Conservation (phyloP, 371 early-diverging fungal species). For the Capillidium heterosporum region DNA sequence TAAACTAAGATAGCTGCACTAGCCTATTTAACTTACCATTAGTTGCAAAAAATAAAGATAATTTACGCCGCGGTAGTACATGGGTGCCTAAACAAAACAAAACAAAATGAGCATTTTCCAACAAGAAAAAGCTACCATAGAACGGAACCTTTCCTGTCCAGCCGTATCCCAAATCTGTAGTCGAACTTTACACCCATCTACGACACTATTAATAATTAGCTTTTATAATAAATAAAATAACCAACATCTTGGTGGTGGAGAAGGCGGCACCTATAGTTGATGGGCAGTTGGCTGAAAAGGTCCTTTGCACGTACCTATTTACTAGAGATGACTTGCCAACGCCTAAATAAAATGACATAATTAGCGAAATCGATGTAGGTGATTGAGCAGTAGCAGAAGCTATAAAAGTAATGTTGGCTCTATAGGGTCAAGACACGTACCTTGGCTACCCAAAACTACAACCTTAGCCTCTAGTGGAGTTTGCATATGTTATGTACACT, state of each 20-base stretch:
- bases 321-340: constrained; percentile 70
- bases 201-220: constrained; percentile 20
- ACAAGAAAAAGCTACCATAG: constrained; percentile 16
- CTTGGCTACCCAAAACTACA: constrained; percentile 52
- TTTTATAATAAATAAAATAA: background rate
- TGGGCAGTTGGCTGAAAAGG: constrained; percentile 58
- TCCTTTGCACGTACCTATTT: constrained; percentile 56
- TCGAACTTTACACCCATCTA: constrained; percentile 42
- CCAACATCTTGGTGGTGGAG: constrained; percentile 50
- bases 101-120: background rate
- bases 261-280: constrained; percentile 71
- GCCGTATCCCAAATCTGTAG: constrained; percentile 56
- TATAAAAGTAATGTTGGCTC: background rate
- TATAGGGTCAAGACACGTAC: constrained; percentile 13
- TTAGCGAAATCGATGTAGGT: background rate
- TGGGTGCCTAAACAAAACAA: constrained; percentile 25
- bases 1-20: constrained; percentile 46
- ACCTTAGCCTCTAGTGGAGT: constrained; percentile 53
- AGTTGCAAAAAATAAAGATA: constrained; percentile 7
- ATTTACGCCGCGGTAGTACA: constrained; percentile 58
- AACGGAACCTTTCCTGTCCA: constrained; percentile 46
- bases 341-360: constrained; percentile 19
- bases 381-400: background rate
- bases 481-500: constrained; percentile 11
- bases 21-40: constrained; percentile 14